phyloP scores from a whole-genome alignment of 2,329 filamentous ascomycete genomes.

The Apiospora pterosperma region DNA sequence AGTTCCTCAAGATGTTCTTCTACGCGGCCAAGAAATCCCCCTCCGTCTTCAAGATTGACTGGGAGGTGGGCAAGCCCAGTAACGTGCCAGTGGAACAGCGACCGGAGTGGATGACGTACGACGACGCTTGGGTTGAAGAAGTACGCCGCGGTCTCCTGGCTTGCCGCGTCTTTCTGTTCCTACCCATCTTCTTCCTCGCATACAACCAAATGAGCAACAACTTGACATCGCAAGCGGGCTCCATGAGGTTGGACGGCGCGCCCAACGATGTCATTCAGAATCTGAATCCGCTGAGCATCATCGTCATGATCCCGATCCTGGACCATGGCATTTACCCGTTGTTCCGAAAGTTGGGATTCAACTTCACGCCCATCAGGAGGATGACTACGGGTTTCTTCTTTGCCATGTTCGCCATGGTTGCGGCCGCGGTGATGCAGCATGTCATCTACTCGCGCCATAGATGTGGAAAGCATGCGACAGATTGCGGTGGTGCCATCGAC shows the following conservation, averaged over 20 bases:
- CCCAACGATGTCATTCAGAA: conserved; percentile 61
- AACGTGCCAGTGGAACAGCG: conserved; percentile 37
- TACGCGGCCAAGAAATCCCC: conserved; percentile 41
- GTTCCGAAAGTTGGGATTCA: conserved; percentile 47
- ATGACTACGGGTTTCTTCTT: conserved; percentile 55
- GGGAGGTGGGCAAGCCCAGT: conserved; percentile 57
- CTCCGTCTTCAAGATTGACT: conserved; percentile 47
- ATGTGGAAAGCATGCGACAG: conserved; percentile 30
- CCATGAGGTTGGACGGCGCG: conserved; percentile 44
- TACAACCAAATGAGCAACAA: conserved; percentile 36
- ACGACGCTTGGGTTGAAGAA: conserved; percentile 65
- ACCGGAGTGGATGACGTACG: conserved; percentile 52
- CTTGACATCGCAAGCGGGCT: conserved; percentile 33
- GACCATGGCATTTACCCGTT: conserved; percentile 54
- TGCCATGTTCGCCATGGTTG: conserved; percentile 48
- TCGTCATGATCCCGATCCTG: conserved; percentile 54
- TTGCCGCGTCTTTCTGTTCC: conserved; percentile 38
- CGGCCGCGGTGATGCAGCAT: conserved; percentile 53
- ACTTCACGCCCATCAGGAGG: conserved; percentile 55
- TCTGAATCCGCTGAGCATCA: conserved; percentile 56
- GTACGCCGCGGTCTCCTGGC: conserved; percentile 48
- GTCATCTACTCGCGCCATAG: conserved; percentile 54
- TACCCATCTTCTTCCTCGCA: conserved; percentile 37
- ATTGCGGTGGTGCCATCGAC: conserved; percentile 33
- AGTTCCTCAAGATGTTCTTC: conserved; percentile 52